Evolutionary conservation across 768 basidiomycete species (phyloP), one percentile per base, ranked within the genome.

Genomic region (Lactarius hatsudake): DNA sequence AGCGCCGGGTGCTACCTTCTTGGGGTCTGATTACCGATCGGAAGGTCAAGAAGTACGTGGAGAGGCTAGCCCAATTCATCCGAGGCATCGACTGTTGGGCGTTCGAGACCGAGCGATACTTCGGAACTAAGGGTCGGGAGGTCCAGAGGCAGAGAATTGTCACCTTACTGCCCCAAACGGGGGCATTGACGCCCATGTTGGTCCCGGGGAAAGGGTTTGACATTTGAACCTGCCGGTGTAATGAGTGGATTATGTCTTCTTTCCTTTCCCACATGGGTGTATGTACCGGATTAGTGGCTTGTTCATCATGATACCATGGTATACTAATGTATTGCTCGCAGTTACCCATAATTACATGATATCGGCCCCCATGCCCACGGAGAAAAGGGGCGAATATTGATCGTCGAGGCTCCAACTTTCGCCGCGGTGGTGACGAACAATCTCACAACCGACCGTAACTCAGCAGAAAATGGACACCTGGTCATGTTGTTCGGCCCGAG

Each of bases 61-160:
- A 79, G 53, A 78, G 80, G 17, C 69, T 82, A 17, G 79, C 75
- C 23, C 74, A 78, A 55, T 82, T 79, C 76, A 76, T 80, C 34
- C 71, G 76, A 18, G 79, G 67, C 18, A 66, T 68, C 59, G 67
- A 68, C 75, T 36, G 79, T 75, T 62, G 77, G 79, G 63, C 73
- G 69, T 63, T 81, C 76, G 81, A 76, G 68, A 75, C 75, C 30
- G 74, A 76, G 57, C 71, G 77, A 63, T 79, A 79, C 68, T 74
- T 74, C 36, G 75, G 76, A 20, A 65, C 75, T 1, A 67, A 74
- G 5, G 78, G 78, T 10, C 59, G 59, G 34, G 67, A 71, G 17
- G 66, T 78, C 28, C 76, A 74, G 55, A 56, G 23, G 43, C 26
- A 57, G 15, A 66, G 67, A 9, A 6, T 67, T 2, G 59, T 66